Percentiles rank a stretch among this genome's conserved stretches.
Evolutionary conservation across 805 yeast species (phyloP).

Genomic region (Candida silvicultrix): DNA sequence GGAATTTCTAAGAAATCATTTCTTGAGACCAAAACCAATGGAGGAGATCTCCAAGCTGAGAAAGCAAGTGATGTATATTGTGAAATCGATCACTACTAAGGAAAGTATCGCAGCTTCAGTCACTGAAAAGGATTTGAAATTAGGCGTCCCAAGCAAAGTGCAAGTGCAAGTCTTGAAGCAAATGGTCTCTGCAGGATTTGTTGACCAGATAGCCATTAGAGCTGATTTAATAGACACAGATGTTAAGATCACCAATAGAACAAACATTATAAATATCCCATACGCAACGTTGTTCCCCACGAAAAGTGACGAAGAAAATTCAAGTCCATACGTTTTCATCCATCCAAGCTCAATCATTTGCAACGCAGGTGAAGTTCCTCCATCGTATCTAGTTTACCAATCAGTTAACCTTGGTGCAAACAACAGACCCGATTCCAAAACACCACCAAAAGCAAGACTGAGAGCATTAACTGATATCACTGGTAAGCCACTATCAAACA

Average conservation of each 20-base stretch:
- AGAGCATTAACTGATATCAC: conserved; percentile 69
- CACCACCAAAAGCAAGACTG: conserved; percentile 52
- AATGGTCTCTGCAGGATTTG: conserved; percentile 86
- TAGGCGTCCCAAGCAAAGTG: conserved; percentile 58
- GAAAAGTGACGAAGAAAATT: conserved; percentile 26
- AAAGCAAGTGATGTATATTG: conserved; percentile 71
- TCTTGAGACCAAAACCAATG: conserved; percentile 73
- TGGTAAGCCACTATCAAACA: conserved; percentile 69
- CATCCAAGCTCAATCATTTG: conserved; percentile 73
- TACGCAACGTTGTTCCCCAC: conserved; percentile 48
- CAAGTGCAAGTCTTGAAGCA: conserved; percentile 83
- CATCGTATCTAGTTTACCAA: conserved; percentile 70
- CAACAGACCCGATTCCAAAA: conserved; percentile 33
- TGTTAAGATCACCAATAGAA: conserved; percentile 48
- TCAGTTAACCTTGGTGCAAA: conserved; percentile 52
- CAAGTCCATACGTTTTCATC: conserved; percentile 59
- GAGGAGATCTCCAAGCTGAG: conserved; percentile 80
- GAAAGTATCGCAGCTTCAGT: conserved; percentile 50
- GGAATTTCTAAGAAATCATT: conserved; percentile 52
- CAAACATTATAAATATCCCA: conserved; percentile 55
- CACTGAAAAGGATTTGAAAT: conserved; percentile 37
- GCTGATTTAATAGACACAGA: conserved; percentile 71
- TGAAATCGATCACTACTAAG: conserved; percentile 54
- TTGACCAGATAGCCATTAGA: conserved; percentile 85
- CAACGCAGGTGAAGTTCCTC: conserved; percentile 62